phyloP scores from a whole-genome alignment of 2,329 filamentous ascomycete species.

The Arthroderma uncinatum region DNA sequence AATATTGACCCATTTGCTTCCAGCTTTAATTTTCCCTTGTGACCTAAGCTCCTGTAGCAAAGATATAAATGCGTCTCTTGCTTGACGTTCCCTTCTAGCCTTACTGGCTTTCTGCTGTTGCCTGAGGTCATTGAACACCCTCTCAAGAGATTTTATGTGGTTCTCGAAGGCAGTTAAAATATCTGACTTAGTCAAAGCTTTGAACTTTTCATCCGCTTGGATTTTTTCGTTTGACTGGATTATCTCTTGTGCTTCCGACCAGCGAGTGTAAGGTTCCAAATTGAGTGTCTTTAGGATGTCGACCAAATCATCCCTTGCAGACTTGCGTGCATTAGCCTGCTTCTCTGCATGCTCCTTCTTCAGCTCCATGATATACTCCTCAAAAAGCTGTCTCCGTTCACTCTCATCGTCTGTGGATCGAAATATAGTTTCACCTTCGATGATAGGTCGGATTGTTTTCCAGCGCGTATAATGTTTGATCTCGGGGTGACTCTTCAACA shows the following conservation, averaged over 20 bases:
- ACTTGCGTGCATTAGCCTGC: constrained; percentile 60
- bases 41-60: constrained; percentile 64
- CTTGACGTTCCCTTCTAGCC: constrained; percentile 70
- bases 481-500: constrained; percentile 92
- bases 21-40: constrained; percentile 74
- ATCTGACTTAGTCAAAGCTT: constrained; percentile 74
- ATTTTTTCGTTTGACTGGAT: constrained; percentile 69
- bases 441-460: constrained; percentile 89
- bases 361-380: constrained; percentile 80
- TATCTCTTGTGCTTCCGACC: constrained; percentile 76
- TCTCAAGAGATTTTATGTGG: constrained; percentile 86
- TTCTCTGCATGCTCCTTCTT: constrained; percentile 69
- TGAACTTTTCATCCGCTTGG: constrained; percentile 72
- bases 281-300: constrained; percentile 67
- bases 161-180: constrained; percentile 87
- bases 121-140: constrained; percentile 77
- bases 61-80: constrained; percentile 66
- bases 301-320: constrained; percentile 73
- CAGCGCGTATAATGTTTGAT: constrained; percentile 95
- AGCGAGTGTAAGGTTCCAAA: constrained; percentile 85
- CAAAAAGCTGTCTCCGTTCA: constrained; percentile 80
- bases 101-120: constrained; percentile 78
- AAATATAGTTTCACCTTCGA: constrained; percentile 92
- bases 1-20: constrained; percentile 80
- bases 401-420: constrained; percentile 77